Conservation (phyloP, 2,329 filamentous ascomycete species). For the Alternaria gaisen region DNA sequence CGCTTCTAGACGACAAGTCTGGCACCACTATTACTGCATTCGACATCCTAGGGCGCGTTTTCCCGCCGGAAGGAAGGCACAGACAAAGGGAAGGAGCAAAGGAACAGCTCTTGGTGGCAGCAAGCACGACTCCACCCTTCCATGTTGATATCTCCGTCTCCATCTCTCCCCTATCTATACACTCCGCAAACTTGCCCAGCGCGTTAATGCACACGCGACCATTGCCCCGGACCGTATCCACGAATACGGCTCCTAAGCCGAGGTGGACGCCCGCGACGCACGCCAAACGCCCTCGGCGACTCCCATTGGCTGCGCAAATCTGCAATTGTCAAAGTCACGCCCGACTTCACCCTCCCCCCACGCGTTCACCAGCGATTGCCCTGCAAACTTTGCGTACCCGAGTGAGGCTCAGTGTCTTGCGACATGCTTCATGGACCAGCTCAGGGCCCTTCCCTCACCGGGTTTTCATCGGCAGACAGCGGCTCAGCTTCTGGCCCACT, state of each 20-base stretch:
- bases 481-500: slow-evolving; percentile 18
- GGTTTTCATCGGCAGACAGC: slow-evolving; percentile 13
- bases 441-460: background rate
- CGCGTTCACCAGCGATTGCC: slow-evolving; percentile 9
- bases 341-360: slow-evolving; percentile 13
- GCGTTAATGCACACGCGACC: slow-evolving; percentile 17
- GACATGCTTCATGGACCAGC: background rate
- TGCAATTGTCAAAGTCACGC: background rate
- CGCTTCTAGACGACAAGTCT: background rate
- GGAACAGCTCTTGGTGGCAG: background rate
- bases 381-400: background rate
- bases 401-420: background rate
- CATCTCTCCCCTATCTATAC: background rate
- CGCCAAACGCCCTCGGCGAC: slow-evolving; percentile 17
- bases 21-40: slow-evolving; percentile 9
- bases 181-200: slow-evolving; percentile 1
- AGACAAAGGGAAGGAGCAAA: background rate
- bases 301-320: slow-evolving; percentile 23
- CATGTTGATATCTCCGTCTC: background rate
- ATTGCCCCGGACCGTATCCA: slow-evolving; percentile 14
- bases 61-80: background rate
- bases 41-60: slow-evolving; percentile 15
- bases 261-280: slow-evolving; percentile 5
- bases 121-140: background rate
- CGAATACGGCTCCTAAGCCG: slow-evolving; percentile 14